These are phyloP conservation scores for Conringia planisiliqua DNA, from an alignment of 345 rosid genomes.

Conservation along the genomic window DNA sequence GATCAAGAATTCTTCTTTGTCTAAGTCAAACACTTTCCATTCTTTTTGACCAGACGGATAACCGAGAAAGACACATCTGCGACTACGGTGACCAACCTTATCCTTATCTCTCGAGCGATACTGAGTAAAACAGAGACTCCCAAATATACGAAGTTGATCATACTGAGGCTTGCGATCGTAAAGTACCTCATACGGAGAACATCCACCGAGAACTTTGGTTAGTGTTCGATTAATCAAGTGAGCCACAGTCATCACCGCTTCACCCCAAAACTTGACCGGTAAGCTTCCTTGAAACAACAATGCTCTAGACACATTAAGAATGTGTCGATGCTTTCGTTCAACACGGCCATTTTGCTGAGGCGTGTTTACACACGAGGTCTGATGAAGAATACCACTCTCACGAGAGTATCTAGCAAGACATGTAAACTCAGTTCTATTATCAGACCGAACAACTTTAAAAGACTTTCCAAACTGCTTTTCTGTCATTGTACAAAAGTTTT, in stretches of 20 bases:
- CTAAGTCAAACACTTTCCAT: no score
- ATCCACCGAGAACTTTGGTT: rapidly evolving
- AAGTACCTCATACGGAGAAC: background rate
- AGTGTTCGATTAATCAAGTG: background rate
- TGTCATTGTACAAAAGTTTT: no score
- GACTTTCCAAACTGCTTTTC: no score
- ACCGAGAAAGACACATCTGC: no score
- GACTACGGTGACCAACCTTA: no score
- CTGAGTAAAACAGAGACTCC: background rate
- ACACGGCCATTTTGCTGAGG: background rate
- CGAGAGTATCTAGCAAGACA: background rate
- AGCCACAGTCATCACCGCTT: background rate
- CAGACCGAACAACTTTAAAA: background rate
- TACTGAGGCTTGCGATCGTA: no score
- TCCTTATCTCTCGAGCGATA: background rate
- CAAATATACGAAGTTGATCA: background rate
- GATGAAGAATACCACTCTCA: background rate
- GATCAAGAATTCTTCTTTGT: no score
- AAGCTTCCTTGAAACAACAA: background rate
- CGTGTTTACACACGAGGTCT: background rate
- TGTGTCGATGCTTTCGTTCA: background rate
- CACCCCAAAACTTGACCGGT: background rate
- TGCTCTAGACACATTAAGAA: background rate
- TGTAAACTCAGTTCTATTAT: background rate
- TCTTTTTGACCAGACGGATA: no score